Evolutionary conservation across 2,329 filamentous ascomycete species (phyloP), one percentile per base, ranked within the genome.

Genomic region (Harringtonia aguacate): DNA sequence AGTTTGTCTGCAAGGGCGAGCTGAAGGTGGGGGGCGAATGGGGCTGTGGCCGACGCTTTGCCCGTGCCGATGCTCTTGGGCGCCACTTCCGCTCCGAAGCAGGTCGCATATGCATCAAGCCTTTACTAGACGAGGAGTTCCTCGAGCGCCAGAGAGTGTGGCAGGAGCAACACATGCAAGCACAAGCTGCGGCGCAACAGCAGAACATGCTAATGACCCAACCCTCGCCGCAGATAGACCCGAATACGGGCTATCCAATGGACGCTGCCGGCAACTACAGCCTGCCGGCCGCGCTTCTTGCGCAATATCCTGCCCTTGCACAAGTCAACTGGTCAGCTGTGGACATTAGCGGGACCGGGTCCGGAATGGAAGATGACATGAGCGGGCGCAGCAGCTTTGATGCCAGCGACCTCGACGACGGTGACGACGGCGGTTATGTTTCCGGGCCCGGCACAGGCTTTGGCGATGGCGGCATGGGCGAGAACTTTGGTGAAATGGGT

Each of bases 71-170:
- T 67, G 92, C 92, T 6, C 72, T 98, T 2, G 92, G 92, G 3
- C 78, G 89, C 12, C 92, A 95, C 65, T 98, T 98, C 69, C 77
- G 92, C 43, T 95, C 87, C 3, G 92, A 98, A 66, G 92, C 92
- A 3, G 92, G 92, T 8, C 79, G 92, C 28, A 86, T 95, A 43
- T 98, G 92, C 59, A 98, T 98, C 64, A 95, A 94, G 55, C 89
- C 92, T n/a, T 68, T 98, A 13, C 73, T 98, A 2, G 92, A 98
- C 51, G 92, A 98, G 64, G 92, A 98, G 67, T 84, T 88, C 44
- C 67, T 81, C 30, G 88, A 94, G 56, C 73, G 87, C 29, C 85
- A 94, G 56, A 79, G 84, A 38, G 68, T 74, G 24, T 84, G 81
- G 72, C 75, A 81, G 60, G 83, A 87, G 59, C 82, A 87, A 56